Base-by-base conservation (phyloP, 1,284 basidiomycete species). In the Macrocystidia cucumis region DNA sequence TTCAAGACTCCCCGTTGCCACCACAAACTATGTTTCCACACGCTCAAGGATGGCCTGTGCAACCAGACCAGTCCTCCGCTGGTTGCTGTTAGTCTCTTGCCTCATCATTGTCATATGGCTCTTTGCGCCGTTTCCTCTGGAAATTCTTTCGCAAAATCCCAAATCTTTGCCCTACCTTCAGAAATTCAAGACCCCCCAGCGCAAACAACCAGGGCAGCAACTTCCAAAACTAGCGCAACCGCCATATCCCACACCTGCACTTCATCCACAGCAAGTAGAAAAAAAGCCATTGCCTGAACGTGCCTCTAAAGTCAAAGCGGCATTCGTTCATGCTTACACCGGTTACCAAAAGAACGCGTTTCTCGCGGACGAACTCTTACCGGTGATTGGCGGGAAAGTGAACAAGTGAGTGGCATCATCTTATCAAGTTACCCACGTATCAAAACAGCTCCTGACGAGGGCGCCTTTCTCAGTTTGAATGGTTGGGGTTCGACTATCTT, bases 401-500 rank as follows among this genome's bases (percentile, higher is more conserved):
- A 57, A 65, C 45, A 62, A 63, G 62, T 63, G 40, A 39, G 50
- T 42, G 22, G 5, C 25, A 25, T 24, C 18, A 14, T 35, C 18
- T 9, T 11, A 11, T 18, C 9, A n/a, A 16, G 21, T 4, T 22
- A 18, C 29, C 22, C 11, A 22, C 21, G 17, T 29, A 12, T 23
- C 24, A 35, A 17, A 45, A 24, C 18, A 8, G 9, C 3, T 39
- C 19, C 30, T 23, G 19, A 28, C 32, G 8, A 33, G n/a, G n/a
- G n/a, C n/a, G n/a, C 9, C 17, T 32, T n/a, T 52, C 55, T 42
- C 59, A 78, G 74, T 44, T 72, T 78, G 48, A 78, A 79, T 49
- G 77, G 83, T 23, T 91, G 87, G 87, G 82, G 82, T 25, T 73
- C 87, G 1, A 79, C 82, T 0, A 65, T 87, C 38, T 71, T 82